A percentile compares a stretch with the other conserved stretches of the same genome.
Conservation (phyloP, 2,329 filamentous ascomycete species). For the Phialophora expanda region DNA sequence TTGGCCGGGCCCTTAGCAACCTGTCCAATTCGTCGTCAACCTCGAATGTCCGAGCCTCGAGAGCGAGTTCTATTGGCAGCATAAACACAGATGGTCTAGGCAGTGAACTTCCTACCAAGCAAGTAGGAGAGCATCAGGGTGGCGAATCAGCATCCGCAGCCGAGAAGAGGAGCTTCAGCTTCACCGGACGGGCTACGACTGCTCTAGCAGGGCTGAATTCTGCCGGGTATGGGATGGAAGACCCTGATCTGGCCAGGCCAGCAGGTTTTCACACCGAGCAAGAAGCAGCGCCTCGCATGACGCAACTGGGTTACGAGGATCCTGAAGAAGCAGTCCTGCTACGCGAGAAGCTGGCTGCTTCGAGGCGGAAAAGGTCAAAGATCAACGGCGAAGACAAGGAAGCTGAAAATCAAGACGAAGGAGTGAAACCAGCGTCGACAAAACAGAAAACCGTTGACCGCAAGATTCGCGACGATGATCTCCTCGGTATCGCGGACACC, state of each 20-base stretch:
- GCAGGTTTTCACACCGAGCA: constrained; percentile 43
- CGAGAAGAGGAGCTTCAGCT: constrained; percentile 26
- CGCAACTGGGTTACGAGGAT: constrained; percentile 56
- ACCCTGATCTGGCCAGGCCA: constrained; percentile 36
- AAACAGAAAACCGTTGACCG: constrained; percentile 17
- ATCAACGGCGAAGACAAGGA: constrained; percentile 46
- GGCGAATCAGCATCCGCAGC: constrained; percentile 15
- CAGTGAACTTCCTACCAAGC: constrained; percentile 42
- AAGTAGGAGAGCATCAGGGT: constrained; percentile 18
- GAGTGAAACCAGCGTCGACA: constrained; percentile 35
- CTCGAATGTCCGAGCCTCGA: constrained; percentile 43
- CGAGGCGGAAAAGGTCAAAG: constrained; percentile 41
- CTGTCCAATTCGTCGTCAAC: constrained; percentile 48
- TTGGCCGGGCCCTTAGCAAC: constrained; percentile 51
- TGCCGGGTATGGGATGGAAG: constrained; percentile 43
- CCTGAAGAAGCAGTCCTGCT: constrained; percentile 59
- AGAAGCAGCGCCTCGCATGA: constrained; percentile 49
- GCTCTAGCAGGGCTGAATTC: constrained; percentile 43
- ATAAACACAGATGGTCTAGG: constrained; percentile 49
- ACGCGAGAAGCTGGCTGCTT: constrained; percentile 61
- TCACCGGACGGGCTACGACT: constrained; percentile 32
- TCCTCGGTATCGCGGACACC: constrained; percentile 23
- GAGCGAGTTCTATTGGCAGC: constrained; percentile 58
- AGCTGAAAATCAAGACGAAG: constrained; percentile 33
- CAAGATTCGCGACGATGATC: constrained; percentile 37